Base-by-base conservation (phyloP, 2,329 filamentous ascomycete genomes). In the Rutstroemia sp. region DNA sequence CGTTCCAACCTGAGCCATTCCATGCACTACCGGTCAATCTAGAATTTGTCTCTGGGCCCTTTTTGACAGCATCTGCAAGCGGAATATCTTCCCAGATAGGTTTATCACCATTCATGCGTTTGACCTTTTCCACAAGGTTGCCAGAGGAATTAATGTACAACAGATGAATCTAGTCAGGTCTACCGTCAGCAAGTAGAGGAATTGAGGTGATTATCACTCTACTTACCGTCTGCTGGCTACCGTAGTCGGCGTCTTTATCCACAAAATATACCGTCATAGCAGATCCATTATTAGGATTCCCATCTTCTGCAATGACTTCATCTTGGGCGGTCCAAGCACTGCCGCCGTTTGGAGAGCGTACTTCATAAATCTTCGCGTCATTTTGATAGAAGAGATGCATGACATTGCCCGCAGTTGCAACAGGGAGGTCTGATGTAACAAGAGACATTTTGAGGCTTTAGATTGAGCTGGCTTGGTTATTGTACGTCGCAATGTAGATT, bases 211-310 rank as follows among this genome's bases (percentile, higher is more conserved):
- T 30, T 3, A 18, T 42, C 6, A 1, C 12, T 2, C 9, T 5
- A 42, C 34, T 6, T 21, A 54, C 44, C 10, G 52, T 19, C 4
- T 44, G 44, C 12, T 54, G 52, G 5, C 48, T 42, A 7, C 49
- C 44, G 4, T 49, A 49, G n/a, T 49, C 18, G 2, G 52, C 52
- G n/a, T 54, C 52, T 21, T 30, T 54, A 14, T 54, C 44, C 12
- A 54, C 52, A 49, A 49, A 54, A 30, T 49, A 54, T 23, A 30
- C 37, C 18, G 42, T 54, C 23, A 54, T 49, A 1, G 52, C n/a
- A 49, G 52, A 54, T 16, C 52, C 52, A 18, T 1, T 39, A 14
- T 19, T 27, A 8, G 25, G 39, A 8, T 49, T 34, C 14, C 30
- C 52, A 39, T 54, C 52, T 30, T 41, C n/a, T n/a, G 52, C 45